phyloP scores from a whole-genome alignment of 192 early-diverging fungal genomes.

The Backusella sp. region DNA sequence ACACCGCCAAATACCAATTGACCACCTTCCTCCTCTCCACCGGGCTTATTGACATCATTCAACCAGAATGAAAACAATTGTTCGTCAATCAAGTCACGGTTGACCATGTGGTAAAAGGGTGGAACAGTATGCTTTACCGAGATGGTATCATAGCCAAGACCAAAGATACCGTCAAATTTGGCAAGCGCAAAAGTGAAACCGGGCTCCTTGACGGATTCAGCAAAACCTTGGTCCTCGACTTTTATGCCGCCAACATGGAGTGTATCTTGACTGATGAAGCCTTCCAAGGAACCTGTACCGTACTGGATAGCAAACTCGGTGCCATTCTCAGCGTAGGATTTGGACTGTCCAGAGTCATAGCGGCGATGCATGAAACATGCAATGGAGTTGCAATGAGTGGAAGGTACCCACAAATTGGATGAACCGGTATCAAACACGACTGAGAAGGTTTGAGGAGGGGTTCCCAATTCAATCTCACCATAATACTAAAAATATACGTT shows the following conservation, averaged over 20 bases:
- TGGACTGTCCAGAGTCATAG: slow-evolving; percentile 82
- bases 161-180: slow-evolving; percentile 95
- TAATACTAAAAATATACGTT: slow-evolving; percentile 69
- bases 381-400: slow-evolving; percentile 89
- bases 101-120: slow-evolving; percentile 92
- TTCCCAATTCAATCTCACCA: slow-evolving; percentile 84
- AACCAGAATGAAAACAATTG: slow-evolving; percentile 92
- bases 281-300: slow-evolving; percentile 91
- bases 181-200: slow-evolving; percentile 93
- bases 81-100: slow-evolving; percentile 73
- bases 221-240: slow-evolving; percentile 82
- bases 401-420: slow-evolving; percentile 96
- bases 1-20: slow-evolving; percentile 89
- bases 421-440: slow-evolving; percentile 95
- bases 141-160: slow-evolving; percentile 88
- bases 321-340: slow-evolving; percentile 81
- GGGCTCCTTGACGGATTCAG: slow-evolving; percentile 94
- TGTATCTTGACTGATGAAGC: slow-evolving; percentile 85
- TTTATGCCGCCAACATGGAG: slow-evolving; percentile 72
- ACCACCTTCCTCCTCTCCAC: slow-evolving; percentile 62
- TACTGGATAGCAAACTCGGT: slow-evolving; percentile 97
- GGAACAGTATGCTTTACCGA: slow-evolving; percentile 89
- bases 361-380: slow-evolving; percentile 93
- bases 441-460: slow-evolving; percentile 88
- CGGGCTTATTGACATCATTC: slow-evolving; percentile 62